These are phyloP conservation scores for Inosperma sp. DNA, from an alignment of 768 basidiomycete species.

Conservation along the genomic window DNA sequence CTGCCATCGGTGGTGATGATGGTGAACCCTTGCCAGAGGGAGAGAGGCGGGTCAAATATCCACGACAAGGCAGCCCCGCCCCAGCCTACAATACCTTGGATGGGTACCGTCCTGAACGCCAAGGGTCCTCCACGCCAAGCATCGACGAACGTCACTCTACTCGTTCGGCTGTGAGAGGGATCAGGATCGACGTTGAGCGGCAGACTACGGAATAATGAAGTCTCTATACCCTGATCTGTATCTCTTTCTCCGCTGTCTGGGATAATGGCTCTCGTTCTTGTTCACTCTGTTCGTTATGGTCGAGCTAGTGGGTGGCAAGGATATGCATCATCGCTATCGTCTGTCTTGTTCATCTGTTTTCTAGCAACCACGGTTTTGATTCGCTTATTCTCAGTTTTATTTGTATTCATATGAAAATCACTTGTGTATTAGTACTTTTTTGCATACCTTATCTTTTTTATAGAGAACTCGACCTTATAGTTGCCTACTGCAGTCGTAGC, in stretches of 20 bases:
- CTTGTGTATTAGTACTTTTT: too few relatives aligned
- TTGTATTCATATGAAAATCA: neutral
- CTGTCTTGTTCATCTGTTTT: slow-evolving; percentile 6
- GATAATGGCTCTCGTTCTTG: too few relatives aligned
- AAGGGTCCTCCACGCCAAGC: slow-evolving; percentile 17
- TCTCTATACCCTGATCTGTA: too few relatives aligned
- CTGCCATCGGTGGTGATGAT: slow-evolving; percentile 49
- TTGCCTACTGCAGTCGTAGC: too few relatives aligned
- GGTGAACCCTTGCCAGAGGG: slow-evolving; percentile 46
- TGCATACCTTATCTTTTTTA: too few relatives aligned
- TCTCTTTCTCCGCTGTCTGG: too few relatives aligned
- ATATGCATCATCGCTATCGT: slow-evolving; percentile 14
- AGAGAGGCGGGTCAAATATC: slow-evolving; percentile 38
- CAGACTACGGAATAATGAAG: slow-evolving; percentile 34
- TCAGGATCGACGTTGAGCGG: slow-evolving; percentile 61
- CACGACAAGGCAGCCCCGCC: slow-evolving; percentile 40
- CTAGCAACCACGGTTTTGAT: neutral
- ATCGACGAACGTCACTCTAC: slow-evolving; percentile 20
- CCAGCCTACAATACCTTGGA: slow-evolving; percentile 53
- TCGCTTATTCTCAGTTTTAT: too few relatives aligned
- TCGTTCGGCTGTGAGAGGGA: slow-evolving; percentile 34
- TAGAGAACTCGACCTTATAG: too few relatives aligned
- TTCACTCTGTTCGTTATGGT: too few relatives aligned
- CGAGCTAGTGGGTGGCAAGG: too few relatives aligned
- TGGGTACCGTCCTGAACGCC: slow-evolving; percentile 32